A percentile compares a stretch with the other conserved stretches of the same genome.
Conservation (phyloP, 345 rosid species). For the Stellera chamaejasme region DNA sequence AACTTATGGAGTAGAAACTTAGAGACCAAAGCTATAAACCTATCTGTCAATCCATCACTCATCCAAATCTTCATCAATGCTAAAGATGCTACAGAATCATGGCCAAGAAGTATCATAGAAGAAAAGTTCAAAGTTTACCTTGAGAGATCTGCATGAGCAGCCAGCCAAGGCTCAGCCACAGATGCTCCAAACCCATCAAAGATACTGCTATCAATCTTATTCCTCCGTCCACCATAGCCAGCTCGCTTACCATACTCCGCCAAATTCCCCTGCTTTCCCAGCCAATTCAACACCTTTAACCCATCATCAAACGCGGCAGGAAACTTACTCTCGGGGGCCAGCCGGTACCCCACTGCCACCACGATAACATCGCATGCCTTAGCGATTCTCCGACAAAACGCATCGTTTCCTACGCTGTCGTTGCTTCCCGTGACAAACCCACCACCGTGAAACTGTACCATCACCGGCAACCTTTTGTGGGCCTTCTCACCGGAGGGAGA, state of each 20-base stretch:
- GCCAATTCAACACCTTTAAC: conserved; percentile 69
- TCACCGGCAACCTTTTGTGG: conserved; percentile 57
- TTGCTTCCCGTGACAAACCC: conserved; percentile 80
- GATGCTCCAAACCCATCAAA: conserved; percentile 75
- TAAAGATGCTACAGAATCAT: too few species aligned
- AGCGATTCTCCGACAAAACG: conserved; percentile 64
- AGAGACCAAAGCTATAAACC: too few species aligned
- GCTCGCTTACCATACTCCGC: conserved; percentile 38
- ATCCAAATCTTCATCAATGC: too few species aligned
- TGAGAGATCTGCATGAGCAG: conserved; percentile 67
- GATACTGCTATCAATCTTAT: conserved; percentile 23
- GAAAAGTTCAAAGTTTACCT: conserved; percentile 22
- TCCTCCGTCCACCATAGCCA: conserved; percentile 26
- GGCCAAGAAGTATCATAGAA: not conserved
- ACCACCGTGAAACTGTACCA: conserved; percentile 95
- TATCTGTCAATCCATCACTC: too few species aligned
- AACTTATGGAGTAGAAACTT: too few species aligned
- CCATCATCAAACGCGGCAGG: conserved; percentile 91
- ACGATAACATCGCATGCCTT: conserved; percentile 73
- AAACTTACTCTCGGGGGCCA: conserved; percentile 72
- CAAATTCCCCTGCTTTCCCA: conserved; percentile 69
- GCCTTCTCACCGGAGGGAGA: conserved; percentile 30
- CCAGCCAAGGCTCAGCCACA: conserved; percentile 80
- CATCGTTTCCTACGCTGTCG: conserved; percentile 53
- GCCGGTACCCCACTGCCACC: conserved; percentile 77